Evolutionary conservation across 2,329 filamentous ascomycete genomes (phyloP).

Genomic region (Aureobasidium namibiae): DNA sequence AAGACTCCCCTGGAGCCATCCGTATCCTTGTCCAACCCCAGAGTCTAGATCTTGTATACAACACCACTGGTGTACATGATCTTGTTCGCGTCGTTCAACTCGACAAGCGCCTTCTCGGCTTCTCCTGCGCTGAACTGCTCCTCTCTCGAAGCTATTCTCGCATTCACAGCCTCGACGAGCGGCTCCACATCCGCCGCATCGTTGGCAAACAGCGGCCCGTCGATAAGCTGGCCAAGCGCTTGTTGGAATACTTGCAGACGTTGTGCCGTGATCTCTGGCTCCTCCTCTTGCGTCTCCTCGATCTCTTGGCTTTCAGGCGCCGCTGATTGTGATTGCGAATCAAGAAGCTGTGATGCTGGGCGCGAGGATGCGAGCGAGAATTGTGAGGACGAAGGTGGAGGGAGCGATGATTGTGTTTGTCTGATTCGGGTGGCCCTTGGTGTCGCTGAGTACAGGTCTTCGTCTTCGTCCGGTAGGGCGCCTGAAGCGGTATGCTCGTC

Average conservation of each 20-base stretch:
- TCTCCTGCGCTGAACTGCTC: constrained; percentile 61
- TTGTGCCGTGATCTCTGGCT: constrained; percentile 44
- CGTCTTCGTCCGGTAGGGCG: constrained; percentile 39
- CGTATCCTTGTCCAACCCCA: too few relatives aligned
- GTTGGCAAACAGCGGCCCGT: constrained; percentile 74
- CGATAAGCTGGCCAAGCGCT: constrained; percentile 74
- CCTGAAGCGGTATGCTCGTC: constrained; percentile 22
- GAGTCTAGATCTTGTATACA: constrained; percentile 39
- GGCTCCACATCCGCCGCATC: constrained; percentile 70
- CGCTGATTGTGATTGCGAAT: constrained; percentile 36
- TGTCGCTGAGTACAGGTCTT: constrained; percentile 46
- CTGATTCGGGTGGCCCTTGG: constrained; percentile 29
- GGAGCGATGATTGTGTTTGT: constrained; percentile 24
- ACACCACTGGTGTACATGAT: constrained; percentile 61
- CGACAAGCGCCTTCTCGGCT: constrained; percentile 66
- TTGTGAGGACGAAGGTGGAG: constrained; percentile 42
- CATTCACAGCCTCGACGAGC: constrained; percentile 73
- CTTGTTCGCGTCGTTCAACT: constrained; percentile 75
- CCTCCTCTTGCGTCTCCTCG: constrained; percentile 26
- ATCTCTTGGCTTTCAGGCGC: constrained; percentile 18
- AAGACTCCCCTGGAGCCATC: too few relatives aligned
- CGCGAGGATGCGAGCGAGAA: constrained; percentile 72
- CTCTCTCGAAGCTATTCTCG: constrained; percentile 51
- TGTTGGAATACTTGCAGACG: constrained; percentile 70
- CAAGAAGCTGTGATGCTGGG: constrained; percentile 62